A percentile compares a stretch with the other conserved stretches of the same genome.
These are phyloP conservation scores for Limonium bicolor DNA, from an alignment of 148 eudicot genomes.

Conservation along the genomic window DNA sequence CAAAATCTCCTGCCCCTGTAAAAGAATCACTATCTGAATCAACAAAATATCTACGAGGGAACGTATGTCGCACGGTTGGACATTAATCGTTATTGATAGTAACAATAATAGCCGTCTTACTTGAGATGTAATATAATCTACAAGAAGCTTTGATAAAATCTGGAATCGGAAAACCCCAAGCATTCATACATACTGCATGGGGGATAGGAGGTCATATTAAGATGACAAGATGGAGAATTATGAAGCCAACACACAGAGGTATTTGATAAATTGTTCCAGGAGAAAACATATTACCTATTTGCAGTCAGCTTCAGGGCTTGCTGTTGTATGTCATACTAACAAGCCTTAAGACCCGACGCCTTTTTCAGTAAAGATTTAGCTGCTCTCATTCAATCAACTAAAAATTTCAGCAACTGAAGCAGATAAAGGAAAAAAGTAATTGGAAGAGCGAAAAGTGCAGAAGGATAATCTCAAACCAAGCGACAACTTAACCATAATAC, in stretches of 20 bases:
- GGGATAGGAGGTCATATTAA: too few species aligned
- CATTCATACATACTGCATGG: conserved; percentile 95
- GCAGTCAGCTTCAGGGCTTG: conserved; percentile 98
- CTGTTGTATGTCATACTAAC: conserved; percentile 85
- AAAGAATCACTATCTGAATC: conserved; percentile 3
- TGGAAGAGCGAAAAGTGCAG: too few species aligned
- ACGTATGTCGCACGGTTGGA: too few species aligned
- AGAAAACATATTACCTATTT: conserved; percentile 44
- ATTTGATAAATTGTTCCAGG: too few species aligned
- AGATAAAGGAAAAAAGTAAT: too few species aligned
- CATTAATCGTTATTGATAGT: too few species aligned
- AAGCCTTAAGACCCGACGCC: conserved; percentile 70
- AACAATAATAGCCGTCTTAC: too few species aligned
- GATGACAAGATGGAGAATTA: too few species aligned
- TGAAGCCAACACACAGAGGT: background rate
- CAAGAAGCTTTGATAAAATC: conserved; percentile 96
- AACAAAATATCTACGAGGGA: too few species aligned
- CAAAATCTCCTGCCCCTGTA: conserved; percentile 93
- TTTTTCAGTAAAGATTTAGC: conserved; percentile 65
- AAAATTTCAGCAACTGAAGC: conserved; percentile 57
- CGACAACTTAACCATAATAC: too few species aligned
- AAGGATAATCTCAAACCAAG: too few species aligned
- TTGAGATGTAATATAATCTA: conserved; percentile 78
- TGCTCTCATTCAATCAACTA: conserved; percentile 80
- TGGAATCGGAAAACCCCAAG: conserved; percentile 87